Conservation (phyloP, 2,329 filamentous ascomycete genomes). For the Cadophora sp. region DNA sequence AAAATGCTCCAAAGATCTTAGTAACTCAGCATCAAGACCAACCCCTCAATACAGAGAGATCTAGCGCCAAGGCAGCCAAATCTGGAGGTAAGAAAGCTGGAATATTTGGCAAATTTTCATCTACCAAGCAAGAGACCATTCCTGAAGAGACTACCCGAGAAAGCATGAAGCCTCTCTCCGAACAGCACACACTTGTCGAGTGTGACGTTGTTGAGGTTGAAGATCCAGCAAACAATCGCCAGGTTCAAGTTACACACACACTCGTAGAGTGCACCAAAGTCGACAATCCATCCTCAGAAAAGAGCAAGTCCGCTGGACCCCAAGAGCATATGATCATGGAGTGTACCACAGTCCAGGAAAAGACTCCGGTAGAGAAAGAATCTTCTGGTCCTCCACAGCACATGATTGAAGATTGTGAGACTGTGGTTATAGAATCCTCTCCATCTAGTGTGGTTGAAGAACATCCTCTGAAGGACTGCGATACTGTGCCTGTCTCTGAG, state of each 20-base stretch:
- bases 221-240: neutral
- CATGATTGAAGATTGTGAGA: slow-evolving; percentile 17
- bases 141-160: slow-evolving; percentile 8
- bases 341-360: slow-evolving; percentile 6
- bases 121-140: slow-evolving; percentile 3
- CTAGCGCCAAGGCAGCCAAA: neutral
- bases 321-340: slow-evolving; percentile 13
- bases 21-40: slow-evolving; percentile 18
- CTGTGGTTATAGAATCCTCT: slow-evolving; percentile 1
- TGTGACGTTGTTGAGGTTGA: neutral
- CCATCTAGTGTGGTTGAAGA: neutral
- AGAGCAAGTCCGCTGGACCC: neutral
- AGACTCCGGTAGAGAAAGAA: neutral
- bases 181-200: slow-evolving; percentile 10
- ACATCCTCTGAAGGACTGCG: slow-evolving; percentile 12
- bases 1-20: slow-evolving; percentile 13
- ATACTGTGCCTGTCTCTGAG: slow-evolving; percentile 8
- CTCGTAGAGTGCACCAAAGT: slow-evolving; percentile 4
- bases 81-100: neutral
- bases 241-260: neutral
- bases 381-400: neutral
- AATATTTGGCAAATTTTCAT: slow-evolving; percentile 17
- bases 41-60: neutral
- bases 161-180: slow-evolving; percentile 4
- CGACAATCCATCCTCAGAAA: neutral